Percentiles rank a stretch among this genome's conserved stretches.
phyloP scores from a whole-genome alignment of 179 eudicot species.

The Beta macrorhiza region DNA sequence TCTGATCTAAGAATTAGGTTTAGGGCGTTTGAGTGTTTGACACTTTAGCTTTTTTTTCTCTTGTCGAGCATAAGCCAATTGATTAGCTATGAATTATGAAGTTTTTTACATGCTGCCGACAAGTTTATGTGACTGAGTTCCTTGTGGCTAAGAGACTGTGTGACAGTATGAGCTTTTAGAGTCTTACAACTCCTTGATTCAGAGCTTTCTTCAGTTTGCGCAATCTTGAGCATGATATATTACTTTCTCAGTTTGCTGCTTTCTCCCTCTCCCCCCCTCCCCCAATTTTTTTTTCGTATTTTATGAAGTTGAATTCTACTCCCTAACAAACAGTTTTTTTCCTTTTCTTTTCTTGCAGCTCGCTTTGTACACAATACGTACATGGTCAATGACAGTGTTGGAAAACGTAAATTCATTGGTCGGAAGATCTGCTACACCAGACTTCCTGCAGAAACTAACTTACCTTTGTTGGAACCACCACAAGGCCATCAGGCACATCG shows the following conservation, averaged over 20 bases:
- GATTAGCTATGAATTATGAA: not conserved
- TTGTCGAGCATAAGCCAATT: not conserved
- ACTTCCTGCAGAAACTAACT: constrained; percentile 66
- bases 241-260: not conserved
- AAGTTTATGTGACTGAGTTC: not conserved
- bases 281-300: too few species aligned
- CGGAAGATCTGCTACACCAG: constrained; percentile 76
- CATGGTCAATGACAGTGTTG: constrained; percentile 80
- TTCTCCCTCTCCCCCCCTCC: too few species aligned
- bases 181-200: not conserved
- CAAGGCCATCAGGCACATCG: constrained; percentile 68
- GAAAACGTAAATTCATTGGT: constrained; percentile 77
- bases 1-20: not conserved
- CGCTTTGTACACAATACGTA: constrained; percentile 77
- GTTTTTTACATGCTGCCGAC: not conserved
- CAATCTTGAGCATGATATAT: not conserved
- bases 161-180: not conserved
- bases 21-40: not conserved
- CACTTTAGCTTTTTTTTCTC: not conserved
- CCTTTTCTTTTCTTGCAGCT: constrained; percentile 42
- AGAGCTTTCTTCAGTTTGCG: not conserved
- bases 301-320: not conserved
- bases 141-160: not conserved
- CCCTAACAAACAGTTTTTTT: not conserved
- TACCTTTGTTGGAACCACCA: constrained; percentile 89